A percentile compares a stretch with the other conserved stretches of the same genome.
These are phyloP conservation scores for Sporothrix euskadiensis DNA, from an alignment of 2,329 filamentous ascomycete species.

Conservation along the genomic window DNA sequence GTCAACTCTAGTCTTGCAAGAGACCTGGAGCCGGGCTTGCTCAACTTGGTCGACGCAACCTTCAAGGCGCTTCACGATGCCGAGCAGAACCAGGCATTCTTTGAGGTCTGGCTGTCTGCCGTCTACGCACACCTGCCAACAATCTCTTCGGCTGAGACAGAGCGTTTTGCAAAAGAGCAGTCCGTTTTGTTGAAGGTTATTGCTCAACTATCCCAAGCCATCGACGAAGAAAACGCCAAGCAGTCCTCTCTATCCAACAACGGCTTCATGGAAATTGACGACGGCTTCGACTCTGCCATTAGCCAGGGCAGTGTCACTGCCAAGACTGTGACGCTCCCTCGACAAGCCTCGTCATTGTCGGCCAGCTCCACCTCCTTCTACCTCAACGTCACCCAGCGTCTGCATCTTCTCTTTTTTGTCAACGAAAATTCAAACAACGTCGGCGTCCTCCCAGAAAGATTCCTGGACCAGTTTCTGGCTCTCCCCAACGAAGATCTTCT, in stretches of 20 bases:
- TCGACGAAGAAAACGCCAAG: slow-evolving; percentile 39
- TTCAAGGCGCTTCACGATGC: slow-evolving; percentile 46
- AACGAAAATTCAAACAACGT: slow-evolving; percentile 48
- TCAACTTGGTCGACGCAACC: slow-evolving; percentile 45
- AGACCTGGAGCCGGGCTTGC: slow-evolving; percentile 49
- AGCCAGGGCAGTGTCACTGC: slow-evolving; percentile 48
- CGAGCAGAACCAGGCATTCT: slow-evolving; percentile 49
- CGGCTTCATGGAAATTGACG: slow-evolving; percentile 68
- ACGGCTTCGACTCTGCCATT: slow-evolving; percentile 61
- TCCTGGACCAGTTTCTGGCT: slow-evolving; percentile 52
- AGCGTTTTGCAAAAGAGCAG: slow-evolving; percentile 43
- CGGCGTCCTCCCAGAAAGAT: slow-evolving; percentile 52
- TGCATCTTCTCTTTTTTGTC: slow-evolving; percentile 49
- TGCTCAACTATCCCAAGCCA: slow-evolving; percentile 42
- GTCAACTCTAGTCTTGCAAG: slow-evolving; percentile 52
- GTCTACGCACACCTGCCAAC: slow-evolving; percentile 51
- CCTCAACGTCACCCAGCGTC: slow-evolving; percentile 48
- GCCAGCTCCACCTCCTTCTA: slow-evolving; percentile 51
- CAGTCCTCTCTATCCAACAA: slow-evolving; percentile 43
- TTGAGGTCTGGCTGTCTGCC: slow-evolving; percentile 50
- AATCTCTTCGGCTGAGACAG: slow-evolving; percentile 44
- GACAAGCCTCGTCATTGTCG: slow-evolving; percentile 47
- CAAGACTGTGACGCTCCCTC: slow-evolving; percentile 47
- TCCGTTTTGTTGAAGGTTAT: slow-evolving; percentile 48
- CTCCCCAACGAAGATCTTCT: slow-evolving; percentile 57